phyloP scores from a whole-genome alignment of 202 grass and related monocot species.

The Miscanthus sacchariflorus region DNA sequence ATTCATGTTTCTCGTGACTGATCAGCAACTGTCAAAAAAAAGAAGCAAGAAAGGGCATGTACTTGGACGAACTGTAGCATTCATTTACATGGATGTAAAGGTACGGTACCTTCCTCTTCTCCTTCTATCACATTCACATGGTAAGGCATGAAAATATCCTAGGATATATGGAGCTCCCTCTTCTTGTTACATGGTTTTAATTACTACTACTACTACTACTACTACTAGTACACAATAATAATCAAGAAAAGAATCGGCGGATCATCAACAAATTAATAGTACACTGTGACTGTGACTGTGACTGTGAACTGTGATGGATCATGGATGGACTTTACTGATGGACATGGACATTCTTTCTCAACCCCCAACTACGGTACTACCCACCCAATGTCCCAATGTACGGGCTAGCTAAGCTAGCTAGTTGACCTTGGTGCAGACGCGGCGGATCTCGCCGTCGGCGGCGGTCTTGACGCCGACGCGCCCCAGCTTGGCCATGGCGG shows the following conservation, averaged over 20 bases:
- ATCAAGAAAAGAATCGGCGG: conserved; percentile 55
- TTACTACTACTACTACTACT: neutral
- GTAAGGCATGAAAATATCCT: conserved; percentile 33
- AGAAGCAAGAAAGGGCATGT: neutral
- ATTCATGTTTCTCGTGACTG: conserved; percentile 18
- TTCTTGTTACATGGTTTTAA: neutral
- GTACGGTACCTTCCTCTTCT: conserved; percentile 33
- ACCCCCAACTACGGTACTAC: no score
- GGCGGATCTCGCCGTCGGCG: conserved; percentile 63
- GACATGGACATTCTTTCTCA: neutral
- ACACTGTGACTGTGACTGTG: neutral
- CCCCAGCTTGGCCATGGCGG: conserved; percentile 80
- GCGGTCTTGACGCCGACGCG: conserved; percentile 74
- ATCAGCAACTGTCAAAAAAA: conserved; percentile 25
- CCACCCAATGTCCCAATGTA: no score
- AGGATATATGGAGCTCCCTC: neutral
- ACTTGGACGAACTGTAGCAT: conserved; percentile 42
- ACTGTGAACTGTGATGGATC: neutral
- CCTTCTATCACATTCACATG: conserved; percentile 45
- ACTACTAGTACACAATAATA: conserved; percentile 15
- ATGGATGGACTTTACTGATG: neutral
- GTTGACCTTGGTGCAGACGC: conserved; percentile 82
- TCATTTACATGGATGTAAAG: conserved; percentile 40
- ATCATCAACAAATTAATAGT: conserved; percentile 45
- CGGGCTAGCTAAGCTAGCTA: neutral